These are phyloP conservation scores for Thermomyces lanuginosus DNA, from an alignment of 2,329 filamentous ascomycete species.

Conservation along the genomic window DNA sequence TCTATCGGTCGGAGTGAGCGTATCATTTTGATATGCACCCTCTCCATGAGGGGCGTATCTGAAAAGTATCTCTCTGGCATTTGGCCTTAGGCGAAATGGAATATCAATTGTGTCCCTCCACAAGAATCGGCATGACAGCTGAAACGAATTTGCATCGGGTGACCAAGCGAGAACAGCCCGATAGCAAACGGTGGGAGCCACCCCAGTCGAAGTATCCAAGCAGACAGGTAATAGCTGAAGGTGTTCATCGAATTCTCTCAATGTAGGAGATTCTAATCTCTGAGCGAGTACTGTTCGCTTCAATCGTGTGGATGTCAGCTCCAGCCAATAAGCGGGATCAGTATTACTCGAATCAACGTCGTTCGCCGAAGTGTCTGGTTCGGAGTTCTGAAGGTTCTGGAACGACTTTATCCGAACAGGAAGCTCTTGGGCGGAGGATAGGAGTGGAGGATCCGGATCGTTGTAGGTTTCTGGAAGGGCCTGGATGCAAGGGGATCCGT, in stretches of 20 bases:
- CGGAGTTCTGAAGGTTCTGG: background rate
- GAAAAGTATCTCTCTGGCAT: slow-evolving; percentile 11
- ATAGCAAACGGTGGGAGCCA: slow-evolving; percentile 15
- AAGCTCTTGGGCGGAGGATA: background rate
- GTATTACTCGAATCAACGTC: too few relatives aligned
- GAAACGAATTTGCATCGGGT: slow-evolving; percentile 10
- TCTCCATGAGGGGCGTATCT: slow-evolving; percentile 14
- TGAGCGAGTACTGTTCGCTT: slow-evolving; percentile 10
- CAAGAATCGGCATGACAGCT: slow-evolving; percentile 17
- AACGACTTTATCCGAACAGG: background rate
- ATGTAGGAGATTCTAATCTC: slow-evolving; percentile 6
- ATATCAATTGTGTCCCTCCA: slow-evolving; percentile 23
- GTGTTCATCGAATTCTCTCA: slow-evolving; percentile 11
- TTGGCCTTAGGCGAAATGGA: slow-evolving; percentile 11
- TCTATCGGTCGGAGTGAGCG: background rate
- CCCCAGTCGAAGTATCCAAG: slow-evolving; percentile 13
- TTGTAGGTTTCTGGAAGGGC: too few relatives aligned
- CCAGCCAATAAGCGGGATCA: slow-evolving; percentile 10
- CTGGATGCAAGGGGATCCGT: too few relatives aligned
- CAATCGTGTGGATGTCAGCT: slow-evolving; percentile 9
- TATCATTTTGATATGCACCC: slow-evolving; percentile 7
- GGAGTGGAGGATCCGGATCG: too few relatives aligned
- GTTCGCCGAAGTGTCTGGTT: too few relatives aligned
- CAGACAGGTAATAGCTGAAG: too few relatives aligned
- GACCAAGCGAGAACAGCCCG: slow-evolving; percentile 14